Conservation (phyloP, 257 asterid species). For the Solanum lignicaule region DNA sequence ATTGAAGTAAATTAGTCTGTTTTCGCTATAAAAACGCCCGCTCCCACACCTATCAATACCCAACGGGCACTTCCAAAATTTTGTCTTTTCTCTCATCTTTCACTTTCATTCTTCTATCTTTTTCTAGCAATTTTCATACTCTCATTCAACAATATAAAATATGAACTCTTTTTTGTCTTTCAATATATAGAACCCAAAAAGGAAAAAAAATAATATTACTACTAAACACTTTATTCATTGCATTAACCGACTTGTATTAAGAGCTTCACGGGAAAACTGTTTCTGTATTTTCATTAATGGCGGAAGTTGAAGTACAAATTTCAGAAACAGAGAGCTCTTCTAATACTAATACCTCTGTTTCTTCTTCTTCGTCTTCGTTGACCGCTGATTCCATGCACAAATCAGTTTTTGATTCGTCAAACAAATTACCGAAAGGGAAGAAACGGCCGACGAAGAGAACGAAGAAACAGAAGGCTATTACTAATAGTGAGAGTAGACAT, state of each 20-base stretch:
- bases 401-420: too few species aligned
- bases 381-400: neutral
- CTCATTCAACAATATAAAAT: neutral
- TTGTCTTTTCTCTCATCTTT: neutral
- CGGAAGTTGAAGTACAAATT: neutral
- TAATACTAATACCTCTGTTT: neutral
- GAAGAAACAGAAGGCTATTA: neutral
- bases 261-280: neutral
- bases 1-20: neutral
- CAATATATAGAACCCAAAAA: neutral
- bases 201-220: neutral
- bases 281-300: neutral
- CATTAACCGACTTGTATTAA: neutral
- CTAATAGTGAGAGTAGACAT: neutral
- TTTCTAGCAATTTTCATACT: neutral
- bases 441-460: neutral
- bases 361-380: neutral
- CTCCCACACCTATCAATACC: neutral
- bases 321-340: neutral
- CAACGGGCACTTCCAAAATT: constrained; percentile 11
- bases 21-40: neutral
- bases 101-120: neutral
- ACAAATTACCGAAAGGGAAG: neutral
- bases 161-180: neutral
- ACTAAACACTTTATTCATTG: neutral